Percentiles rank a stretch among this genome's conserved stretches.
Evolutionary conservation across 169 alveolate genomes (phyloP).

Genomic region (Plasmodium berghei): DNA sequence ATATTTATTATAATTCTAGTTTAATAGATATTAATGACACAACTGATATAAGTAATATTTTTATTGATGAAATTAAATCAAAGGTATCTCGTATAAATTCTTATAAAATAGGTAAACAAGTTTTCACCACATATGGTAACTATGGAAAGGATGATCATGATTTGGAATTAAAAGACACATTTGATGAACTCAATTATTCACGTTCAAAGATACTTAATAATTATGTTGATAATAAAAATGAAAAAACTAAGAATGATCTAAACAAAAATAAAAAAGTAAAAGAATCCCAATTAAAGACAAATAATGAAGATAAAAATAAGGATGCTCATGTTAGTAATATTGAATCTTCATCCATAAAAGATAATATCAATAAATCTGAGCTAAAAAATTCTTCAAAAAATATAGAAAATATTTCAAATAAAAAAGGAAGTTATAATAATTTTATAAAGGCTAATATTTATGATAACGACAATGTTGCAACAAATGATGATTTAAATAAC

Average conservation of each 20-base stretch:
- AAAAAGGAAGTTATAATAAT: no score
- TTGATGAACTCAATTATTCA: background rate
- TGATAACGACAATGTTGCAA: background rate
- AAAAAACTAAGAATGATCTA: background rate
- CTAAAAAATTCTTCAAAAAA: no score
- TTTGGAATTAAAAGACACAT: constrained; percentile 5
- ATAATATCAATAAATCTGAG: no score
- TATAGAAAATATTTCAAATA: no score
- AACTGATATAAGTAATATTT: constrained; percentile 11
- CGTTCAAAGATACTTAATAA: background rate
- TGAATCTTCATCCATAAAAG: no score
- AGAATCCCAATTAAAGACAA: no score
- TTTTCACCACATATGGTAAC: constrained; percentile 54
- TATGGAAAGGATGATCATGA: constrained; percentile 67
- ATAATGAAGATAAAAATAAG: no score
- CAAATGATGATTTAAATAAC: background rate
- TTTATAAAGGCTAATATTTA: no score
- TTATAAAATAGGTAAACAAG: constrained; percentile 45
- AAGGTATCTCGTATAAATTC: constrained; percentile 58
- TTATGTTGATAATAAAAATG: background rate
- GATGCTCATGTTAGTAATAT: no score
- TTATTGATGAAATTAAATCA: constrained; percentile 54
- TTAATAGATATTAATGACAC: constrained; percentile 14
- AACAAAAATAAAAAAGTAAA: no score
- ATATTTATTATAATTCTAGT: constrained; percentile 24